phyloP scores from a whole-genome alignment of 1,284 basidiomycete species.

The Phaffia rhodozyma region DNA sequence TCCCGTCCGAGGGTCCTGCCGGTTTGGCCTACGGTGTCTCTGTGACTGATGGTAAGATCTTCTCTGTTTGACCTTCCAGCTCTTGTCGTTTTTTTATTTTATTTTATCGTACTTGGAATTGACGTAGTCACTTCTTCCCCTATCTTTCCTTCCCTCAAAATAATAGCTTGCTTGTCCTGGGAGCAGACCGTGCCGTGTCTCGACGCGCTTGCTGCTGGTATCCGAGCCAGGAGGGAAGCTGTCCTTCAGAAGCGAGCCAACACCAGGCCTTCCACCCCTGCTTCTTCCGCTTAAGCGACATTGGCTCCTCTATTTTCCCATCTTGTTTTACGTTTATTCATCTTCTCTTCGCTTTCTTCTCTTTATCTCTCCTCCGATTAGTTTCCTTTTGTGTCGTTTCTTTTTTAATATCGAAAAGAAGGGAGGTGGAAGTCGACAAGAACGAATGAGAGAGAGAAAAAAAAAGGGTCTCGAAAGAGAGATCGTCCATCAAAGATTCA shows the following conservation, averaged over 20 bases:
- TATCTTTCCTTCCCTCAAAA: slow-evolving; percentile 21
- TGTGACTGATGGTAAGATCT: slow-evolving; percentile 52
- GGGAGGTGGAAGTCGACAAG: no score
- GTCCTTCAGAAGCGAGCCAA: slow-evolving; percentile 27
- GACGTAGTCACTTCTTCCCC: background rate
- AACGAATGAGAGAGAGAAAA: no score
- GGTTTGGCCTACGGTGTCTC: slow-evolving; percentile 78
- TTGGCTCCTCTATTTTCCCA: no score
- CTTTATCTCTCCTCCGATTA: no score
- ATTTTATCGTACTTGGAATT: background rate
- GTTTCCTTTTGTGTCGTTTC: no score
- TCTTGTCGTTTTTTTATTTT: slow-evolving; percentile 1
- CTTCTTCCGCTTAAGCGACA: no score
- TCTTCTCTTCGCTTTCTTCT: no score
- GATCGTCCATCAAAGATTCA: no score
- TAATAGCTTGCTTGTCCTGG: slow-evolving; percentile 72
- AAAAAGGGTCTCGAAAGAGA: no score
- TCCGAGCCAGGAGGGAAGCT: slow-evolving; percentile 52
- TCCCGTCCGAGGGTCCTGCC: slow-evolving; percentile 60
- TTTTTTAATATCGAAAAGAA: no score
- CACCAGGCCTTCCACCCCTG: no score
- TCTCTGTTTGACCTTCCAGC: background rate
- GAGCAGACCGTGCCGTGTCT: slow-evolving; percentile 68
- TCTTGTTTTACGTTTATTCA: no score
- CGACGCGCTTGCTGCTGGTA: slow-evolving; percentile 66